Conservation (phyloP, 2,329 filamentous ascomycete species). For the Neoarthrinium moseri region DNA sequence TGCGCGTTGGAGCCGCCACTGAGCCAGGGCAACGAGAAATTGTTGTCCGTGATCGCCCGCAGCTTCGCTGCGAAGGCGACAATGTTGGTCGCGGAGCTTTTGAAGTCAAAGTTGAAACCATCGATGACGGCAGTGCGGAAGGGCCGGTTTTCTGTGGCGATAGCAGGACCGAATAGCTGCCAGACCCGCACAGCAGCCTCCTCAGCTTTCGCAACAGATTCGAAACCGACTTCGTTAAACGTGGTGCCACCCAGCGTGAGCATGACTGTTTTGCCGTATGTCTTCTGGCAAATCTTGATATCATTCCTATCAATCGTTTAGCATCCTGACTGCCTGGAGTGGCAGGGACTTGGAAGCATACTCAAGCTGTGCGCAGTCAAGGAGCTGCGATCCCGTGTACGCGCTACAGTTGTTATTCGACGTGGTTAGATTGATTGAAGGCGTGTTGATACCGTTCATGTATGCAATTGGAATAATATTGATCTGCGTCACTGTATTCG, state of each 20-base stretch:
- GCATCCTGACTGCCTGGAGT: too few species aligned
- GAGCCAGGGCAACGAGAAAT: too few species aligned
- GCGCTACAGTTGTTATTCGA: slow-evolving; percentile 59
- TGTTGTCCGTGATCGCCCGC: slow-evolving; percentile 52
- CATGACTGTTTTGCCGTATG: slow-evolving; percentile 66
- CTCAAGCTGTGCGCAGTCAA: slow-evolving; percentile 65
- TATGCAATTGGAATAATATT: slow-evolving; percentile 66
- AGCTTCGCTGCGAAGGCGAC: slow-evolving; percentile 59
- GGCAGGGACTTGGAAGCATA: slow-evolving; percentile 32
- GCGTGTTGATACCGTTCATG: slow-evolving; percentile 50
- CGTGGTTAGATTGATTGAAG: slow-evolving; percentile 63
- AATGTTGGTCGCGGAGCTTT: slow-evolving; percentile 59
- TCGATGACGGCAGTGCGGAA: slow-evolving; percentile 67
- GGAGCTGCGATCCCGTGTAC: slow-evolving; percentile 56
- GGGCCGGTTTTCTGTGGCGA: slow-evolving; percentile 53
- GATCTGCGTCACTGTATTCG: slow-evolving; percentile 39
- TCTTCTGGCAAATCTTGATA: slow-evolving; percentile 59
- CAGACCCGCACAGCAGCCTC: slow-evolving; percentile 63
- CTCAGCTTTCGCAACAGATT: slow-evolving; percentile 47
- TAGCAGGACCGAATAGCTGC: slow-evolving; percentile 66
- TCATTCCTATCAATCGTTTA: slow-evolving; percentile 46
- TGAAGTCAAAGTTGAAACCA: slow-evolving; percentile 78
- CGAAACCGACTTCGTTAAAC: slow-evolving; percentile 68
- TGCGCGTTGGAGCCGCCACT: slow-evolving; percentile 42
- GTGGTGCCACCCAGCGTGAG: slow-evolving; percentile 71